Base-by-base conservation (phyloP, 371 early-diverging fungal genomes). In the Mortierella sp. region DNA sequence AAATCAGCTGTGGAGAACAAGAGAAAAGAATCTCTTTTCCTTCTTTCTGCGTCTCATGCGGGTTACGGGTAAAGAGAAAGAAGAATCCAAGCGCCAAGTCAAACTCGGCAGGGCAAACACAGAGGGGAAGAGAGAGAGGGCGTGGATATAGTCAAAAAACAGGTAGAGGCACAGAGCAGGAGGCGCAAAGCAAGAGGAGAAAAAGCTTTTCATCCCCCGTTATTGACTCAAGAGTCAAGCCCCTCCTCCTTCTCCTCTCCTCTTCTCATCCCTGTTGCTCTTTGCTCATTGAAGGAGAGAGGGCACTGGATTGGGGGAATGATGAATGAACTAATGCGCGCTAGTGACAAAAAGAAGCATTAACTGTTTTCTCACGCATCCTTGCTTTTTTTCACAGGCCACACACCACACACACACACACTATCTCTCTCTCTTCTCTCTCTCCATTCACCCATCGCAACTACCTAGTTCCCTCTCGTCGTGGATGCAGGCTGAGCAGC, bases 381-480 rank as follows among this genome's bases (percentile, higher is more conserved):
- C 55, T 73, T n/a, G n/a, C 19, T 24, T 73, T 31, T 34, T 48
- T 50, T 50, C 48, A 48, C 50, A 28, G n/a, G 64, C 67, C 71
- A 46, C 76, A n/a, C n/a, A n/a, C n/a, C n/a, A n/a, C 53, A n/a
- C n/a, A n/a, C n/a, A n/a, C 67, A 40, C 75, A 51, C 69, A 37
- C 75, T 51, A 67, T 40, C 57, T 76, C 70, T 40, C 76, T n/a
- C 34, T 40, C 24, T n/a, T 55, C 26, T 40, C 76, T 55, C 34
- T 69, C 43, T 26, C 69, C 21, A 5, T 28, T 11, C 26, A 19
- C 61, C 5, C 61, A 19, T 19, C 6, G 34, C 19, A 19, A 6
- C 14, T 14, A 28, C 6, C 2, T 40, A 67, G 8, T 9, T 40
- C 24, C 6, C 21, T 64, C 37, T 64, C n/a, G n/a, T 37, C 24